Conservation (phyloP, 192 early-diverging fungal species). For the Umbelopsis sp. region DNA sequence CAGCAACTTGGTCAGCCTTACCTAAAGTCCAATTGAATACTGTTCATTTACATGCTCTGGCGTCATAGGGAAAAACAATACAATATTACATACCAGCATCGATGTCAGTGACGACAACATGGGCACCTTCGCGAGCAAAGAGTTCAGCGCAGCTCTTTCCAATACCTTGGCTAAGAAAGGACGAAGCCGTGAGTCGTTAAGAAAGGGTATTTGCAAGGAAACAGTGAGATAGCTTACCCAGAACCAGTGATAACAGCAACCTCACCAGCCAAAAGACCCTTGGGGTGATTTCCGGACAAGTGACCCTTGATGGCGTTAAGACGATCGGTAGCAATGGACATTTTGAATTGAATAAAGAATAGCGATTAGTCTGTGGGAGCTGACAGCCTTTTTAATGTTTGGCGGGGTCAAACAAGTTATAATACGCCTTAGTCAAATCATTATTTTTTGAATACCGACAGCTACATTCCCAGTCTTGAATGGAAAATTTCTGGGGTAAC, state of each 20-base stretch:
- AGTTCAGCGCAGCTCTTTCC: constrained; percentile 87
- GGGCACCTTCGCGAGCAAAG: constrained; percentile 87
- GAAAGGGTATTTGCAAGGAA: neutral
- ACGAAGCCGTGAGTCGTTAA: neutral
- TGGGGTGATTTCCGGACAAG: constrained; percentile 49
- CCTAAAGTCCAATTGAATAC: constrained; percentile 31
- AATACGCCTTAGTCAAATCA: constrained; percentile 5
- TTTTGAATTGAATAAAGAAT: constrained; percentile 4
- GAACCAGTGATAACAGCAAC: constrained; percentile 69
- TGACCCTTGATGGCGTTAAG: constrained; percentile 40
- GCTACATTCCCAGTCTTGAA: neutral
- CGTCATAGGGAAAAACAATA: neutral
- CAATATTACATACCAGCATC: constrained; percentile 53
- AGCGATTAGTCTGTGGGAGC: neutral
- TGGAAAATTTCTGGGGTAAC: neutral
- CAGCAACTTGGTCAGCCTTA: constrained; percentile 80
- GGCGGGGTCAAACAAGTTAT: constrained; percentile 4
- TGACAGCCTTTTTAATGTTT: constrained; percentile 9
- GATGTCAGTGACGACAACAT: constrained; percentile 93
- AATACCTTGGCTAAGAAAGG: constrained; percentile 64
- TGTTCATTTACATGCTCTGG: neutral
- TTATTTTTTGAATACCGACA: constrained; percentile 7
- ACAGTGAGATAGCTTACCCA: constrained; percentile 44
- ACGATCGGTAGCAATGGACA: constrained; percentile 42
- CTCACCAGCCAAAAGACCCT: constrained; percentile 56